Evolutionary conservation across 2,329 filamentous ascomycete genomes (phyloP).

Genomic region (Zasmidium cellare): DNA sequence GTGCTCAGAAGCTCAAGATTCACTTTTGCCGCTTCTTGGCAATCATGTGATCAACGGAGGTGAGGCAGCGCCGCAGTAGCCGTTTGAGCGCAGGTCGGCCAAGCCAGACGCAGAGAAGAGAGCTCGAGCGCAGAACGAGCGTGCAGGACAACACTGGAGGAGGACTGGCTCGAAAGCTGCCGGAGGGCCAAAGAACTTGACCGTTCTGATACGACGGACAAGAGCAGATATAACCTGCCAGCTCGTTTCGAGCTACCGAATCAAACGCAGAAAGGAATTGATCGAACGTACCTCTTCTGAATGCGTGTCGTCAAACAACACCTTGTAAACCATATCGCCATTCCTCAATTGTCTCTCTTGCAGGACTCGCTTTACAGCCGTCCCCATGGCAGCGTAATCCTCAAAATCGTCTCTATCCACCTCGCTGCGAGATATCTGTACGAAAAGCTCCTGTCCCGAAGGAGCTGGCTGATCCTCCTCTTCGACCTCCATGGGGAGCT

Average conservation of each 20-base stretch:
- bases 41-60: not conserved
- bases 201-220: no score
- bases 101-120: not conserved
- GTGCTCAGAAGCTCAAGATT: not conserved
- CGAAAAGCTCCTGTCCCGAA: slow-evolving; percentile 10
- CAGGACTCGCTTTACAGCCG: slow-evolving; percentile 42
- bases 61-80: not conserved
- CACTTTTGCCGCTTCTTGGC: not conserved
- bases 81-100: no score
- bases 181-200: no score
- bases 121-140: not conserved
- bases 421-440: slow-evolving; percentile 19
- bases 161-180: no score
- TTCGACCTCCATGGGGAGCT: not conserved
- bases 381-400: slow-evolving; percentile 28
- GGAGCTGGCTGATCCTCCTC: slow-evolving; percentile 7
- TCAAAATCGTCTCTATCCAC: slow-evolving; percentile 22
- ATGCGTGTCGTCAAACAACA: slow-evolving; percentile 43
- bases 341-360: slow-evolving; percentile 36
- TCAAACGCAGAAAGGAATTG: no score
- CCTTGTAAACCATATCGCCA: slow-evolving; percentile 39
- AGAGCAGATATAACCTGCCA: no score
- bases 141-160: no score
- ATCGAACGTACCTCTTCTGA: slow-evolving; percentile 42
- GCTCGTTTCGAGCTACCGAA: no score